Evolutionary conservation across 768 basidiomycete species (phyloP), one percentile per base, ranked within the genome.

Genomic region (Pleurotus tuber-regium): DNA sequence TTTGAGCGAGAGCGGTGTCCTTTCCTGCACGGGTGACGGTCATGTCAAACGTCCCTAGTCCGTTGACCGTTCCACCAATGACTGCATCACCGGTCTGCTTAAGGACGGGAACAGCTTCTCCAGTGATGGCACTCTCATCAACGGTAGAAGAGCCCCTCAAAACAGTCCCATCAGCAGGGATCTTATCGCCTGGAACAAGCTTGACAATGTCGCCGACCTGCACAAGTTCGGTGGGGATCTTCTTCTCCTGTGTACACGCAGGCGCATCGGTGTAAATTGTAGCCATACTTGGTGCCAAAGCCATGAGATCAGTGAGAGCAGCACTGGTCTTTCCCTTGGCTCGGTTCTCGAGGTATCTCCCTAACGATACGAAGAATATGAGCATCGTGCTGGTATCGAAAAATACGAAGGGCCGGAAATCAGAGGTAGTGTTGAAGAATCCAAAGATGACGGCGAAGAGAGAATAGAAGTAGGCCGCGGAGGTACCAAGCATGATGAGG

Each of bases 331-430:
- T 91, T 25, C 97, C 96, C 68, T 98, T 98, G 41, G 97, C 97
- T 51, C 86, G 82, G 70, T 98, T 98, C 72, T 98, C 97, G 43
- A 98, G 79, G 70, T 87, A 97, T 21, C 97, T 85, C 4, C 97
- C 97, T 11, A 98, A 80, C 2, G 92, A 95, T 60, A 98, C 89
- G 66, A 99, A 98, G 73, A 87, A 90, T 78, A 99, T 87, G 55
- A 99, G 75, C 97, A 98, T 98, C 16, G 97, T 97, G 62, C 92
- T 97, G 1, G 97, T 98, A 70, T 99, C 97, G 72, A 98, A 98
- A 71, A 98, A 98, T 39, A 93, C 79, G 64, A 87, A 80, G 1
- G 97, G 96, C 16, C 82, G 86, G 63, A 78, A 91, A 36, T 77
- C 77, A 0, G 86, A 77, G 8, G 86, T 80, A 4, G 75, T 67